Conservation (phyloP, 805 yeast genomes). For the Kuraishia cidri region DNA sequence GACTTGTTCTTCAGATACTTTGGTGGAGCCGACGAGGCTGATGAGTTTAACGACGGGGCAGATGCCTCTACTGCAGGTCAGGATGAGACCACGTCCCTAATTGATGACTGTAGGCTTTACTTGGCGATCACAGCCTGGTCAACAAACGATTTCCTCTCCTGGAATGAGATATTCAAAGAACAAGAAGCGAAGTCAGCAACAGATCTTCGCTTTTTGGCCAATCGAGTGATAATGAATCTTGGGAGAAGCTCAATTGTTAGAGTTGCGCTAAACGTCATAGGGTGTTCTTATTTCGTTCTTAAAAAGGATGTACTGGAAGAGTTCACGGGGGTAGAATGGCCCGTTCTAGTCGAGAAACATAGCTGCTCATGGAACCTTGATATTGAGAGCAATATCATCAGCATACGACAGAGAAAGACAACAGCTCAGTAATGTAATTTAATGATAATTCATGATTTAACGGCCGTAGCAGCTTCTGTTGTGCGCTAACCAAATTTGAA, state of each 20-base stretch:
- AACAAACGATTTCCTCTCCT: conserved; percentile 17
- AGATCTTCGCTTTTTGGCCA: no score
- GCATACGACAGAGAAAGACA: conserved; percentile 4
- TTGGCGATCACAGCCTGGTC: conserved; percentile 17
- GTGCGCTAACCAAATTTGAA: no score
- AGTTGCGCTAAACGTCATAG: conserved; percentile 23
- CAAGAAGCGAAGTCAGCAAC: no score
- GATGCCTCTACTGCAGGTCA: neutral
- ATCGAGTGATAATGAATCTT: conserved; percentile 20
- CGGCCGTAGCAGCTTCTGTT: no score
- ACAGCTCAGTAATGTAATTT: no score
- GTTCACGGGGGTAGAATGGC: conserved; percentile 19
- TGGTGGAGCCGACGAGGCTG: conserved; percentile 17
- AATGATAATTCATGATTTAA: no score
- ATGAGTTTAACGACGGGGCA: no score
- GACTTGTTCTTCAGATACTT: conserved; percentile 19
- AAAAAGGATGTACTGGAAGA: conserved; percentile 15
- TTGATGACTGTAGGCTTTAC: neutral
- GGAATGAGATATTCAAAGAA: conserved; percentile 25
- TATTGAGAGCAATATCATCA: conserved; percentile 17
- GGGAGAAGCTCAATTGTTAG: conserved; percentile 25
- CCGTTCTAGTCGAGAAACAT: conserved; percentile 13
- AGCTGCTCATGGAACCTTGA: conserved; percentile 22
- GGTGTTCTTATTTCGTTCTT: conserved; percentile 29
- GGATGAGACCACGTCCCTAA: neutral